These are phyloP conservation scores for Komagataella mondaviorum DNA, from an alignment of 805 yeast species.

Conservation along the genomic window DNA sequence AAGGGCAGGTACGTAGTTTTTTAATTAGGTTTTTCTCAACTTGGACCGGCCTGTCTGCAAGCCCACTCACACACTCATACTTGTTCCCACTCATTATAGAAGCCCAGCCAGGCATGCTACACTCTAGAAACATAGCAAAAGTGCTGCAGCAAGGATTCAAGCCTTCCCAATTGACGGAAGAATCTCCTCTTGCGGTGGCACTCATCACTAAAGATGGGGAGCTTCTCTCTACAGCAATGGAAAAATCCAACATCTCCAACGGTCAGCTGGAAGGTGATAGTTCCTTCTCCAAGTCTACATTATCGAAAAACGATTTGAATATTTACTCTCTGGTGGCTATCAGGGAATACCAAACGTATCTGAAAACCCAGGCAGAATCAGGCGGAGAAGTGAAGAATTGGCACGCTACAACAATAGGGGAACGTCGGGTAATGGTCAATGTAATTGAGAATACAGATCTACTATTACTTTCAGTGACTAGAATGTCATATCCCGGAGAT, in stretches of 20 bases:
- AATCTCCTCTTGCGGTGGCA: slow-evolving; percentile 15
- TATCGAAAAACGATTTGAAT: not conserved
- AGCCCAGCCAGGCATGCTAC: slow-evolving; percentile 11
- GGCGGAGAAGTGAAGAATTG: not conserved
- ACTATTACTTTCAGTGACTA: not conserved
- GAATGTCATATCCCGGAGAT: not conserved
- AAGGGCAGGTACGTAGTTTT: not conserved
- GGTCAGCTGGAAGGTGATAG: not conserved
- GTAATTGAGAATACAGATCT: not conserved
- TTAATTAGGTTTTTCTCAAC: not conserved
- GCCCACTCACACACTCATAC: not conserved
- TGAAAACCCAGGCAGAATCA: not conserved
- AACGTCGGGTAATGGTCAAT: not conserved
- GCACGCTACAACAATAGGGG: slow-evolving; percentile 4
- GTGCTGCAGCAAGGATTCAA: slow-evolving; percentile 14
- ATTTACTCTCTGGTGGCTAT: not conserved
- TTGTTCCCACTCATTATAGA: not conserved
- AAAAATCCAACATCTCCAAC: not conserved
- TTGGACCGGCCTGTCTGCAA: not conserved
- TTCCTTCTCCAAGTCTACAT: not conserved
- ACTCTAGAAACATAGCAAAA: slow-evolving; percentile 12
- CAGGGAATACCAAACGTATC: not conserved
- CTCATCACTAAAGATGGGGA: slow-evolving; percentile 15
- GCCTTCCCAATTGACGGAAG: slow-evolving; percentile 12
- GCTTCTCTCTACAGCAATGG: slow-evolving; percentile 9